These are phyloP conservation scores for Backusella parvicylindrica DNA, from an alignment of 192 early-diverging fungal genomes.

Conservation along the genomic window DNA sequence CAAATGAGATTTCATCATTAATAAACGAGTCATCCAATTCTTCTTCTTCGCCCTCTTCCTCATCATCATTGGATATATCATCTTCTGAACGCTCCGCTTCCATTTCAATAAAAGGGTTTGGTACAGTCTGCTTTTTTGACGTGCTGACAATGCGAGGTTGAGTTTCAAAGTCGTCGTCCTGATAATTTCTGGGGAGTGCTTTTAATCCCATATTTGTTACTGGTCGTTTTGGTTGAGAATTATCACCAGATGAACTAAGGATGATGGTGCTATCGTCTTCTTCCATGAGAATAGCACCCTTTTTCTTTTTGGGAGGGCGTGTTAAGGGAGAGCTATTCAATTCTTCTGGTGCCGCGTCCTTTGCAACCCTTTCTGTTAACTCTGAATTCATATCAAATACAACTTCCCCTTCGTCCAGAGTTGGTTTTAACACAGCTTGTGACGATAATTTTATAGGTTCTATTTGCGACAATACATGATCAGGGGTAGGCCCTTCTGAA, in stretches of 20 bases:
- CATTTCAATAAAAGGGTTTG: slow-evolving; percentile 36
- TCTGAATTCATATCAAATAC: neutral
- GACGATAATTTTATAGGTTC: no score
- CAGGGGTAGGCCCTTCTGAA: neutral
- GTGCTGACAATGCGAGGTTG: neutral
- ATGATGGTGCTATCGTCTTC: neutral
- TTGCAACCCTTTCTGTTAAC: neutral
- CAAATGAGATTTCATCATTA: slow-evolving; percentile 28
- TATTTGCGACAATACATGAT: neutral
- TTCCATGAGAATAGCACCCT: neutral
- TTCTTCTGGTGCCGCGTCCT: neutral
- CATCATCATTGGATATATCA: slow-evolving; percentile 13
- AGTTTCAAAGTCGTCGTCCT: neutral
- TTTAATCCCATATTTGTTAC: no score
- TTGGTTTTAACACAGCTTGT: neutral
- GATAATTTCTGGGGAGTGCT: neutral
- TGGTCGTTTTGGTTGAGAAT: neutral
- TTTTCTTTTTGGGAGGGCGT: neutral
- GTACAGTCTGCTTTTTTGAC: neutral
- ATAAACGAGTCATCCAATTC: slow-evolving; percentile 39
- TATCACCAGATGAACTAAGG: neutral
- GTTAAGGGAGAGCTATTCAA: neutral
- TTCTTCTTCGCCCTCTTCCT: slow-evolving; percentile 26
- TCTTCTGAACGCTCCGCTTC: slow-evolving; percentile 39
- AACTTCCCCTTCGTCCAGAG: neutral